phyloP scores from a whole-genome alignment of 208 protist species.

The Acanthamoeba castellanii region DNA sequence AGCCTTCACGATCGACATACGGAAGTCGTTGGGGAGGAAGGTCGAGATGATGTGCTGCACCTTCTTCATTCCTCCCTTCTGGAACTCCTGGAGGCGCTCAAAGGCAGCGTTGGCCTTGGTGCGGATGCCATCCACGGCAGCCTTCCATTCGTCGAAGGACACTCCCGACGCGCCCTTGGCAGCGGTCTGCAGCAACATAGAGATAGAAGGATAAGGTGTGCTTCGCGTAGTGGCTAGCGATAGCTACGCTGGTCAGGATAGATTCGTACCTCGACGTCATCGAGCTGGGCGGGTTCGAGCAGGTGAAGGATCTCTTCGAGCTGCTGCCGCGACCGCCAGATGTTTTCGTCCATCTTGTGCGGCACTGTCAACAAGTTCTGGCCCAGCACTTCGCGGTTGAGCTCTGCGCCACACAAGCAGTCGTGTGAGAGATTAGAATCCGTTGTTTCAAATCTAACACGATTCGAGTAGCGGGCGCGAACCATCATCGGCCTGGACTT shows the following conservation, averaged over 20 bases:
- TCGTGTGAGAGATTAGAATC: background rate
- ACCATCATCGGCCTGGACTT: background rate
- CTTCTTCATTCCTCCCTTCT: background rate
- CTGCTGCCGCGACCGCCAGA: constrained; percentile 34
- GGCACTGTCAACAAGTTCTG: background rate
- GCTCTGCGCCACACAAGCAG: background rate
- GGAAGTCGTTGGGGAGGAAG: constrained; percentile 78
- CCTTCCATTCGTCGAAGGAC: background rate
- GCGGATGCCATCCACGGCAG: background rate
- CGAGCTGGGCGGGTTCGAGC: background rate
- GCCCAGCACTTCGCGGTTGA: background rate
- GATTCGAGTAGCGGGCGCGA: background rate
- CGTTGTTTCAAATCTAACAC: background rate
- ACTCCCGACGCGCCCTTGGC: background rate
- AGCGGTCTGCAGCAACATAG: background rate
- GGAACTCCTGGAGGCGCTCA: background rate
- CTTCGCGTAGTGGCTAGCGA: background rate
- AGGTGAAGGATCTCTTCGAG: constrained; percentile 33
- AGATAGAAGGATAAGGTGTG: background rate
- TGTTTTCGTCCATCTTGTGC: constrained; percentile 74
- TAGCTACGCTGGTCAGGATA: too few species aligned
- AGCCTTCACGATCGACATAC: constrained; percentile 69
- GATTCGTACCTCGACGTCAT: background rate
- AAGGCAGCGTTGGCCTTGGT: background rate
- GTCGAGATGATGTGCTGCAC: constrained; percentile 47